A percentile compares a stretch with the other conserved stretches of the same genome.
These are phyloP conservation scores for Clonostachys chloroleuca DNA, from an alignment of 2,329 filamentous ascomycete genomes.

Conservation along the genomic window DNA sequence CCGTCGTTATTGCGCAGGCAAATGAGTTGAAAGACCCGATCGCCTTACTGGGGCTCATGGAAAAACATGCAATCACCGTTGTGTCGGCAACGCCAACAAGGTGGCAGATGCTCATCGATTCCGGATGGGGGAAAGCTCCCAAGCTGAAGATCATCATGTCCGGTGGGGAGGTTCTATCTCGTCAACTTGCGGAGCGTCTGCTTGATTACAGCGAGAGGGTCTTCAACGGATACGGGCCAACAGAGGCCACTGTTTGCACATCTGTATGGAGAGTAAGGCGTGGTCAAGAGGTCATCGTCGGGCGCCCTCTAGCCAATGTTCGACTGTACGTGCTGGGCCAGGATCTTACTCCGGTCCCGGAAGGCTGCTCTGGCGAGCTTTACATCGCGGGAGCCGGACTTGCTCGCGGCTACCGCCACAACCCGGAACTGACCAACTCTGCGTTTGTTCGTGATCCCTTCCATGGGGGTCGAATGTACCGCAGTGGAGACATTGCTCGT, in stretches of 20 bases:
- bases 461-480: conserved; percentile 7
- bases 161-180: conserved; percentile 7
- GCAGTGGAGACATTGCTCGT: conserved; percentile 11
- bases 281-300: conserved; percentile 8
- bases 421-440: conserved; percentile 4
- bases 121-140: conserved; percentile 6
- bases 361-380: conserved; percentile 25
- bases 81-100: conserved; percentile 9
- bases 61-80: conserved; percentile 6
- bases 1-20: conserved; percentile 5
- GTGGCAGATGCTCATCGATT: conserved; percentile 11
- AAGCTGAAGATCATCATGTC: conserved; percentile 6
- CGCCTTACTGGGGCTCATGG: conserved; percentile 5
- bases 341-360: conserved; percentile 22
- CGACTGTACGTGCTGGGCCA: conserved; percentile 33
- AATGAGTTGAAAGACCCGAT: conserved; percentile 6
- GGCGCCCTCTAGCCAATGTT: conserved; percentile 12
- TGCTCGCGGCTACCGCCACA: conserved; percentile 10
- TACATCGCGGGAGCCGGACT: conserved; percentile 21
- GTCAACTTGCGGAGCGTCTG: conserved; percentile 7
- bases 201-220: conserved; percentile 5
- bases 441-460: conserved; percentile 6
- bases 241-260: conserved; percentile 12
- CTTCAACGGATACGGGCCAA: conserved; percentile 21
- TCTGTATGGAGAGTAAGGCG: conserved; percentile 13